Evolutionary conservation across 2,329 filamentous ascomycete genomes (phyloP).

Genomic region (Phoma sp.): DNA sequence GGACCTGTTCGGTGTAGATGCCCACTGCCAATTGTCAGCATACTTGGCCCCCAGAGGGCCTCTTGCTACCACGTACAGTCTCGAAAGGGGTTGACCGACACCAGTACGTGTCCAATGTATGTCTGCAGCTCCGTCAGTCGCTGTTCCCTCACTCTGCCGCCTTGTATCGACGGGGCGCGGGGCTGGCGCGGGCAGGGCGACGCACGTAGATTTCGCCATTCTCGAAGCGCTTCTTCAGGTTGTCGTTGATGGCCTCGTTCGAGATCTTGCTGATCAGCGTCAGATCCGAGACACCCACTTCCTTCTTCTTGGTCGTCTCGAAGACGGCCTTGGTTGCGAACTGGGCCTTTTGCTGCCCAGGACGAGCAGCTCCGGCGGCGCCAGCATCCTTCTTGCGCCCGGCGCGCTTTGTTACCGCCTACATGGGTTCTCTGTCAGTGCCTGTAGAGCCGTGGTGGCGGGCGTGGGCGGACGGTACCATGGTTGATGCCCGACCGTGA

Average conservation of each 20-base stretch:
- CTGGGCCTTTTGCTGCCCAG: slow-evolving; percentile 57
- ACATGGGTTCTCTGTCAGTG: slow-evolving; percentile 28
- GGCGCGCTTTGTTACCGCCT: slow-evolving; percentile 66
- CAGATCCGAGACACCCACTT: slow-evolving; percentile 97
- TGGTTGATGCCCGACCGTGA: slow-evolving; percentile 45
- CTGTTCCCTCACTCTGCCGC: slow-evolving; percentile 17
- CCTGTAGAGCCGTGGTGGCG: slow-evolving; percentile 8
- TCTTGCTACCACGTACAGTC: slow-evolving; percentile 65
- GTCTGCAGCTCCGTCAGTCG: slow-evolving; percentile 63
- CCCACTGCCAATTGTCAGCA: slow-evolving; percentile 68
- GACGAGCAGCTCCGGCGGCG: slow-evolving; percentile 53
- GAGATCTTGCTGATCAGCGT: slow-evolving; percentile 98
- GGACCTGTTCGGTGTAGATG: slow-evolving; percentile 94
- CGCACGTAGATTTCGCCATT: slow-evolving; percentile 92
- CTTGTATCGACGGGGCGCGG: slow-evolving; percentile 25
- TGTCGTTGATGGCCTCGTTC: slow-evolving; percentile 99
- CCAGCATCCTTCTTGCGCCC: slow-evolving; percentile 64
- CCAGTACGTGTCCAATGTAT: slow-evolving; percentile 98
- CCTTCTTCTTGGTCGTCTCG: slow-evolving; percentile 97
- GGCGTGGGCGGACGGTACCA: slow-evolving; percentile 35
- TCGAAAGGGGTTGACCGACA: slow-evolving; percentile 97
- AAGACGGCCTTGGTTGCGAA: slow-evolving; percentile 96
- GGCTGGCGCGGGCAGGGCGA: slow-evolving; percentile 37
- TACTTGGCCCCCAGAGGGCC: not conserved
- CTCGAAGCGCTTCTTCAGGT: slow-evolving; percentile 97